A percentile compares a stretch with the other conserved stretches of the same genome.
Conservation (phyloP, 2,329 filamentous ascomycete genomes). For the Aspergillus pseudoviridinutans region DNA sequence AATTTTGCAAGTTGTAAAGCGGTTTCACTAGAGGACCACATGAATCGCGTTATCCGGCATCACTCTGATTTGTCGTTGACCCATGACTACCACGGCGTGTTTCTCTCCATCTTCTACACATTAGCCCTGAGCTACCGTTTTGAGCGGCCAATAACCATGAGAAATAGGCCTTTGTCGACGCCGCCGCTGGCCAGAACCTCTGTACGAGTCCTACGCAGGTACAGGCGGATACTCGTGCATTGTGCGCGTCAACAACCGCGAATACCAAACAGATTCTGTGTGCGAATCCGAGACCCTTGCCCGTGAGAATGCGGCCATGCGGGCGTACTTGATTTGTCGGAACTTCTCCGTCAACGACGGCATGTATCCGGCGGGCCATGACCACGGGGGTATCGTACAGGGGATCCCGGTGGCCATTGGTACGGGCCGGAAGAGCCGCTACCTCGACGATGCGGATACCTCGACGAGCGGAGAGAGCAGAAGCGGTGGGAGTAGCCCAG, state of each 20-base stretch:
- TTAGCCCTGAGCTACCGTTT: neutral
- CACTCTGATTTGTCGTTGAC: neutral
- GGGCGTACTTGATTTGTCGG: slow-evolving; percentile 94
- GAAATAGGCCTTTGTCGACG: slow-evolving; percentile 81
- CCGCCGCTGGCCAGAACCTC: slow-evolving; percentile 87
- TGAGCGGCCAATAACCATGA: slow-evolving; percentile 35
- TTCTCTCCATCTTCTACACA: neutral
- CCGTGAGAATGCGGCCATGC: slow-evolving; percentile 90
- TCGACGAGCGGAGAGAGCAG: slow-evolving; percentile 43
- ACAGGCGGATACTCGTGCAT: slow-evolving; percentile 78
- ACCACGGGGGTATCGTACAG: slow-evolving; percentile 53
- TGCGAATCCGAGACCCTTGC: slow-evolving; percentile 80
- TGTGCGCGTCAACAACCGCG: slow-evolving; percentile 90
- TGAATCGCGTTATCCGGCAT: neutral
- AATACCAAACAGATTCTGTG: slow-evolving; percentile 86
- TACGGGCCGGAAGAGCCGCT: slow-evolving; percentile 51
- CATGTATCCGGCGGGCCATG: slow-evolving; percentile 64
- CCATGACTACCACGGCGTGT: neutral
- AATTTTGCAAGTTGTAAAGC: neutral
- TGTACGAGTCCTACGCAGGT: slow-evolving; percentile 77
- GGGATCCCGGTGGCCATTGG: slow-evolving; percentile 63
- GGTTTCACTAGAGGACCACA: neutral
- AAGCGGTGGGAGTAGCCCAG: slow-evolving; percentile 55
- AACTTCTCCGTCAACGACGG: slow-evolving; percentile 97
- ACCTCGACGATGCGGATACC: slow-evolving; percentile 44